phyloP scores from a whole-genome alignment of 2,329 filamentous ascomycete genomes.

The Epichloe coenophiala region DNA sequence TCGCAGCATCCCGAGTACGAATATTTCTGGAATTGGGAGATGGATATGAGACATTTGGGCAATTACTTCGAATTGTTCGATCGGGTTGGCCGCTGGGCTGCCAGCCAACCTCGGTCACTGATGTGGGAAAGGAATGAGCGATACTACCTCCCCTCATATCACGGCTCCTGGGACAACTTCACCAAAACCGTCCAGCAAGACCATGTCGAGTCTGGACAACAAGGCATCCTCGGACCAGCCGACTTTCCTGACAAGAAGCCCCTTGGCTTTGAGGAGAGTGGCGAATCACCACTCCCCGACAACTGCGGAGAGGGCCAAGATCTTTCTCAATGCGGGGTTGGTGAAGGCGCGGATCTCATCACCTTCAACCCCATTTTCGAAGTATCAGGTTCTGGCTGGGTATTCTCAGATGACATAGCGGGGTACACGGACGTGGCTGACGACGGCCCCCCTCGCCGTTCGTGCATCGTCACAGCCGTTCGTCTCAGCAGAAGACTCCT shows the following conservation, averaged over 20 bases:
- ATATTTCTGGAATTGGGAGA: slow-evolving; percentile 59
- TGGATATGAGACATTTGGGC: slow-evolving; percentile 52
- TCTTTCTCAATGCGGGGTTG: slow-evolving; percentile 45
- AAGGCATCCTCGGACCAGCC: slow-evolving; percentile 58
- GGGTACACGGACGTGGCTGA: slow-evolving; percentile 45
- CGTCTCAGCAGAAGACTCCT: slow-evolving; percentile 55
- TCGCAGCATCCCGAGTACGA: slow-evolving; percentile 50
- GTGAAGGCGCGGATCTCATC: slow-evolving; percentile 62
- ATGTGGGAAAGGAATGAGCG: slow-evolving; percentile 66
- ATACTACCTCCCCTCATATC: slow-evolving; percentile 61
- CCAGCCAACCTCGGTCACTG: slow-evolving; percentile 53
- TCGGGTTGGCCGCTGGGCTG: slow-evolving; percentile 51
- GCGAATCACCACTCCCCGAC: slow-evolving; percentile 38
- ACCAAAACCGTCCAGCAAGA: slow-evolving; percentile 49
- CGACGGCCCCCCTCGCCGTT: slow-evolving; percentile 42
- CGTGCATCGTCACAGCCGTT: slow-evolving; percentile 57
- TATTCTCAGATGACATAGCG: slow-evolving; percentile 56
- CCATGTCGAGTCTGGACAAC: slow-evolving; percentile 34
- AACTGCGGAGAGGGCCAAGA: slow-evolving; percentile 41
- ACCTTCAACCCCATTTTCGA: slow-evolving; percentile 69
- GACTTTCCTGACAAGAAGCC: slow-evolving; percentile 32
- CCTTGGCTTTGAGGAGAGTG: slow-evolving; percentile 37
- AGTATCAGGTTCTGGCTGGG: slow-evolving; percentile 56
- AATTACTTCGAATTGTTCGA: slow-evolving; percentile 63
- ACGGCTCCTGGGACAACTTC: slow-evolving; percentile 63